These are phyloP conservation scores for Oidium heveae DNA, from an alignment of 2,329 filamentous ascomycete species.

Conservation along the genomic window DNA sequence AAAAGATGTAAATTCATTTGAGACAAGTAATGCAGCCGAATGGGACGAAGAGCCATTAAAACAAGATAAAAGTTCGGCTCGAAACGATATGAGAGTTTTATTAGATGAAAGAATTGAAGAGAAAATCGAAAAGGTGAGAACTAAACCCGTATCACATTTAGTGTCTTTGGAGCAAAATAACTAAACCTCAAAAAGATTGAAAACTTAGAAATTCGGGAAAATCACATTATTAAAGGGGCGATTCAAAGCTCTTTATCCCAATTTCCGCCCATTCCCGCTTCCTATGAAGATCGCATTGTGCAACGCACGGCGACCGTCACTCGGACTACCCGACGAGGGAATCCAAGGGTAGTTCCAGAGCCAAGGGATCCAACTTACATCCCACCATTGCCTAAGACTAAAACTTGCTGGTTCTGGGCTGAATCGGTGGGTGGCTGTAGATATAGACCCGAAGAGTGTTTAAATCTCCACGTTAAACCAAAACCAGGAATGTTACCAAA, in stretches of 20 bases:
- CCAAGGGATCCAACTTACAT: background rate
- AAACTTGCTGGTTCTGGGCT: slow-evolving; percentile 1
- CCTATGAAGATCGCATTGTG: too few species aligned
- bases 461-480: background rate
- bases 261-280: background rate
- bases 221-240: background rate
- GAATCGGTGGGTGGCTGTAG: background rate
- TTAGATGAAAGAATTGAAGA: background rate
- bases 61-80: background rate
- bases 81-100: background rate
- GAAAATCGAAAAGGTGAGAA: too few species aligned
- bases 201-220: background rate
- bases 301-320: background rate
- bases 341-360: too few species aligned
- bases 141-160: too few species aligned
- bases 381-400: background rate
- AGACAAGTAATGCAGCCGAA: slow-evolving; percentile 1
- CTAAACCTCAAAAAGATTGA: background rate
- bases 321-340: background rate
- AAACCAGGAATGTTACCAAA: background rate
- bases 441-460: slow-evolving; percentile 1
- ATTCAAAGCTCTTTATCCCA: background rate
- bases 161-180: too few species aligned
- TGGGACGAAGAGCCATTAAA: background rate
- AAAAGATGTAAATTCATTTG: too few species aligned